phyloP scores from a whole-genome alignment of 140 eudicot genomes.

The Ambrosia hybrid region DNA sequence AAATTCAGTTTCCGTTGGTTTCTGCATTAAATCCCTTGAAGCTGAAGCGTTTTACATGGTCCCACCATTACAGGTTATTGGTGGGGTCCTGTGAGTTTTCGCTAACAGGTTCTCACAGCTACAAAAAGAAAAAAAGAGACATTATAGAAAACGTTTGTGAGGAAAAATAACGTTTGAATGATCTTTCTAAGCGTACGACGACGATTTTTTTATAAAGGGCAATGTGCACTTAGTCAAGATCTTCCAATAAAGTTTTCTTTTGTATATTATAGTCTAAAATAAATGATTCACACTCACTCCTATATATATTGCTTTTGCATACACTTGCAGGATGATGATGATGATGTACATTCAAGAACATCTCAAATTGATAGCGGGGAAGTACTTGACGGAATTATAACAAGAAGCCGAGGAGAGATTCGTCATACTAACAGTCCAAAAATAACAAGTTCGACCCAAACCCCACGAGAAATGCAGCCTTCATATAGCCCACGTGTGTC shows the following conservation, averaged over 20 bases:
- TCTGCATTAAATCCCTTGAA: too few species aligned
- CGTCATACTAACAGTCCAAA: constrained; percentile 70
- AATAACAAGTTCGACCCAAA: constrained; percentile 58
- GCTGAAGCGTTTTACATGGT: not conserved
- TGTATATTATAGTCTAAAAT: not conserved
- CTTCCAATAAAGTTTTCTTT: too few species aligned
- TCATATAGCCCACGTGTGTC: constrained; percentile 56
- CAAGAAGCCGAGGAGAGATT: constrained; percentile 93
- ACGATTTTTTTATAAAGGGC: not conserved
- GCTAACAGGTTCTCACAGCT: not conserved
- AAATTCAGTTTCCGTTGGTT: not conserved
- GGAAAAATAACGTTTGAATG: not conserved
- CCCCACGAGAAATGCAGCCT: constrained; percentile 50
- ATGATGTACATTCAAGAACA: constrained; percentile 43
- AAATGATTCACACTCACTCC: not conserved
- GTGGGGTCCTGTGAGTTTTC: not conserved
- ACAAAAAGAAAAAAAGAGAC: not conserved
- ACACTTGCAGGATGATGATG: constrained; percentile 68
- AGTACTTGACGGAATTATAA: constrained; percentile 72
- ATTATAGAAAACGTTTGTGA: not conserved
- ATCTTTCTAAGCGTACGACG: not conserved
- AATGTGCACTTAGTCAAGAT: too few species aligned
- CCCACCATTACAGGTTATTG: not conserved
- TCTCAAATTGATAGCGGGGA: constrained; percentile 60
- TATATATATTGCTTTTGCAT: not conserved